Evolutionary conservation across 2,329 filamentous ascomycete species (phyloP).

Genomic region (Didymosphaeria variabile): DNA sequence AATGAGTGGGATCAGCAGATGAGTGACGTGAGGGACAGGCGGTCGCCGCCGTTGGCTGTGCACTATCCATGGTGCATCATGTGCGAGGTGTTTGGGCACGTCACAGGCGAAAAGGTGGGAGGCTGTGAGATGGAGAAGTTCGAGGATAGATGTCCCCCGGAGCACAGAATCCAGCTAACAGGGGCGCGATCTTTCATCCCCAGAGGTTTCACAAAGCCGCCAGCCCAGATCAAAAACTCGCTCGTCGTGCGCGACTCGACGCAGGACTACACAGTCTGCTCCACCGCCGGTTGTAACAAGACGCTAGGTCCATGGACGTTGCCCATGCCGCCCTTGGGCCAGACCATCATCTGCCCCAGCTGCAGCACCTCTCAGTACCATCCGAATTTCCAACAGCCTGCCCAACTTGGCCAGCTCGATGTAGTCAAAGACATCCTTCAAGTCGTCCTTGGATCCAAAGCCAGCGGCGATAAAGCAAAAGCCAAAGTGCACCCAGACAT

Average conservation of each 20-base stretch:
- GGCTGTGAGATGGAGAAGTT: conserved; percentile 10
- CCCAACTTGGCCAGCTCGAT: background rate
- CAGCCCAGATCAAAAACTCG: background rate
- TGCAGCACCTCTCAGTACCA: conserved; percentile 12
- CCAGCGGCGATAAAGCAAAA: background rate
- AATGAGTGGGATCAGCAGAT: conserved; percentile 10
- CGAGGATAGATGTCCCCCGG: conserved; percentile 7
- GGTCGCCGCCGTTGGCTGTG: conserved; percentile 6
- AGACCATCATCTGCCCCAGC: conserved; percentile 10
- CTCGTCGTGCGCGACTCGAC: background rate
- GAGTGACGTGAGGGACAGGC: background rate
- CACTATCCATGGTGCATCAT: conserved; percentile 22
- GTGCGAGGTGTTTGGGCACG: conserved; percentile 24
- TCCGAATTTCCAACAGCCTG: background rate
- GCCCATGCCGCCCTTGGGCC: background rate
- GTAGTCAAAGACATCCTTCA: background rate
- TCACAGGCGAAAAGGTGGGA: background rate
- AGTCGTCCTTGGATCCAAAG: background rate
- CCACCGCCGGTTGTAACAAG: background rate
- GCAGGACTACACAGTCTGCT: background rate
- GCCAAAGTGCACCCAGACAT: background rate
- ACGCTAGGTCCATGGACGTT: conserved; percentile 7
- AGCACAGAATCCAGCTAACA: background rate
- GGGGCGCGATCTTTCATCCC: background rate
- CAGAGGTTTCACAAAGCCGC: background rate